Conservation (phyloP, 768 basidiomycete species). For the Suillus hirtellus region DNA sequence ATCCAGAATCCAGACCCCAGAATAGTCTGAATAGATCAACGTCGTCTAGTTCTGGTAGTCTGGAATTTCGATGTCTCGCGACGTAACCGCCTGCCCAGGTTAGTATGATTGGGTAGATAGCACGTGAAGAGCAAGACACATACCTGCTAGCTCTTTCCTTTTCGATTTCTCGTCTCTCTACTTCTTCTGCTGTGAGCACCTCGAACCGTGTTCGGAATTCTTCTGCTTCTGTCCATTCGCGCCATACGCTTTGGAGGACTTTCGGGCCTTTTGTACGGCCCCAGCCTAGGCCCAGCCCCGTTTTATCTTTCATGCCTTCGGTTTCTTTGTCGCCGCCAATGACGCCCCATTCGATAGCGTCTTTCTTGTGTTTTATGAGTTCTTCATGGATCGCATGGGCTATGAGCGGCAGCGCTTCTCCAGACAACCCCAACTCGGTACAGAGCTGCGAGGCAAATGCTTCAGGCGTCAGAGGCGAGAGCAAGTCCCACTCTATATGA, state of each 20-base stretch:
- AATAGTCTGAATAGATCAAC: conserved; percentile 22
- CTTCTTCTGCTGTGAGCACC: conserved; percentile 85
- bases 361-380: conserved; percentile 91
- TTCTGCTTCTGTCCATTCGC: conserved; percentile 92
- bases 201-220: conserved; percentile 90
- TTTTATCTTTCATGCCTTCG: conserved; percentile 76
- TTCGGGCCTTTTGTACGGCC: conserved; percentile 80
- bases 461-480: conserved; percentile 88
- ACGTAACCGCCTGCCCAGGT: conserved; percentile 50
- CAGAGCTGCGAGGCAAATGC: conserved; percentile 79
- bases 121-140: conserved; percentile 21
- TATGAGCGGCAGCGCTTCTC: conserved; percentile 86
- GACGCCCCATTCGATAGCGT: conserved; percentile 93
- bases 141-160: conserved; percentile 77
- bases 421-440: conserved; percentile 81
- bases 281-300: conserved; percentile 76
- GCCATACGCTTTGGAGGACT: conserved; percentile 83
- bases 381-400: conserved; percentile 96
- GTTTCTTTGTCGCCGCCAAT: conserved; percentile 61
- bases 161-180: conserved; percentile 87
- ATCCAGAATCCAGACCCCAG: background rate
- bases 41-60: conserved; percentile 42
- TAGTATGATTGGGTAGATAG: conserved; percentile 9
- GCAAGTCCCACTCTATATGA: conserved; percentile 98
- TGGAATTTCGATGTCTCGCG: conserved; percentile 71